These are phyloP conservation scores for Xylaria palmicola DNA, from an alignment of 495 filamentous ascomycete species.

Conservation along the genomic window DNA sequence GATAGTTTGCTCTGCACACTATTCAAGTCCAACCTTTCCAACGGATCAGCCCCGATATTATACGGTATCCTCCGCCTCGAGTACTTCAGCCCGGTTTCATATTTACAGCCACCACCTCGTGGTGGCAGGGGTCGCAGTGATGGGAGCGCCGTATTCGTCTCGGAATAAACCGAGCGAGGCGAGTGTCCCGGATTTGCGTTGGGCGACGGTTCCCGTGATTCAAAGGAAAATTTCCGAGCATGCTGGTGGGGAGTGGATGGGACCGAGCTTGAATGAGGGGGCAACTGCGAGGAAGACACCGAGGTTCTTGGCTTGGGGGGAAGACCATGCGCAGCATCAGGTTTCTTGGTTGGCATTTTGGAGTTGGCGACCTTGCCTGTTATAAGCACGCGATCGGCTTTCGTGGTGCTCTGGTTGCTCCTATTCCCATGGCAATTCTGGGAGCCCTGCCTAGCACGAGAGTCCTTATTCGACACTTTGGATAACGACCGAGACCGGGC, in stretches of 20 bases:
- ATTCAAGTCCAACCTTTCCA: slow-evolving; percentile 65
- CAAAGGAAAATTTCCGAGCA: slow-evolving; percentile 77
- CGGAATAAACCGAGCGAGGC: slow-evolving; percentile 86
- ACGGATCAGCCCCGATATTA: slow-evolving; percentile 70
- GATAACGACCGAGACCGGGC: slow-evolving; percentile 51
- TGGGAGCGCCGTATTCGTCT: slow-evolving; percentile 70
- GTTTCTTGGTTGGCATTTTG: slow-evolving; percentile 52
- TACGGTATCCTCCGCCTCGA: slow-evolving; percentile 81
- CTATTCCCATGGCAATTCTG: slow-evolving; percentile 62
- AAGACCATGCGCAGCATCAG: slow-evolving; percentile 30
- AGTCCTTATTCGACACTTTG: slow-evolving; percentile 52
- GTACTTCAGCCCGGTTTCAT: slow-evolving; percentile 61
- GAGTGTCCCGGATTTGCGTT: slow-evolving; percentile 72
- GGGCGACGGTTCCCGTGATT: slow-evolving; percentile 85
- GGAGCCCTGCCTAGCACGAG: slow-evolving; percentile 38
- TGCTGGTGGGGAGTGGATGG: slow-evolving; percentile 93
- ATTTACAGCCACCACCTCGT: slow-evolving; percentile 66
- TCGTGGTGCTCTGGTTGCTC: slow-evolving; percentile 44
- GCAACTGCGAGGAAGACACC: slow-evolving; percentile 27
- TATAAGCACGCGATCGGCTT: slow-evolving; percentile 57
- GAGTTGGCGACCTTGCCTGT: slow-evolving; percentile 47
- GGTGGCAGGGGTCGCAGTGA: slow-evolving; percentile 58
- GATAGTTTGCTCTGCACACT: slow-evolving; percentile 65
- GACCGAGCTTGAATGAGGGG: slow-evolving; percentile 81
- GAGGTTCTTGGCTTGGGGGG: slow-evolving; percentile 37